Conservation (phyloP, 2,329 filamentous ascomycete species). For the Colletotrichum sp. region DNA sequence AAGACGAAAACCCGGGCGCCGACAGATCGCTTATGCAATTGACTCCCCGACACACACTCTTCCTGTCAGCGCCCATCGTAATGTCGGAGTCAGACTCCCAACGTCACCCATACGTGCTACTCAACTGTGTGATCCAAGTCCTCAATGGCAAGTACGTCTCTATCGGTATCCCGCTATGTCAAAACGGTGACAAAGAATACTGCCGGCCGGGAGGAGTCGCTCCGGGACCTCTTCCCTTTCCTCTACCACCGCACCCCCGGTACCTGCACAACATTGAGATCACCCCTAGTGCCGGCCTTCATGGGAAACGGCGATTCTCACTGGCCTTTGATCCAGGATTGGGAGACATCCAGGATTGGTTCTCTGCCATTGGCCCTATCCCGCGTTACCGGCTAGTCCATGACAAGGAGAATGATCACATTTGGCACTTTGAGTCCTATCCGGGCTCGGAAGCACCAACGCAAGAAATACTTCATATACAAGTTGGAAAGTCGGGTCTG, state of each 20-base stretch:
- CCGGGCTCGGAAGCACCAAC: neutral
- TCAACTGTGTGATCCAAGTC: neutral
- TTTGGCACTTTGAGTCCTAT: neutral
- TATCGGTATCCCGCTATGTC: neutral
- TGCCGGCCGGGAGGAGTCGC: neutral
- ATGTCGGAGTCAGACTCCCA: neutral
- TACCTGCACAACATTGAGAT: neutral
- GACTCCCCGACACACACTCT: neutral
- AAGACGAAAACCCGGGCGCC: neutral
- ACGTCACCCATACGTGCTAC: neutral
- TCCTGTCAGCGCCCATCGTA: neutral
- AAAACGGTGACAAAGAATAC: neutral
- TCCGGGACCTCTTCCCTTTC: neutral
- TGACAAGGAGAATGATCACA: accelerated
- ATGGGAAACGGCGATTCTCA: neutral
- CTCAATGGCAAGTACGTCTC: neutral
- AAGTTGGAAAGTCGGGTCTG: neutral
- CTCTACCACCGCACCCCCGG: neutral
- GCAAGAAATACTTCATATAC: neutral
- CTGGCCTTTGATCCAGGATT: neutral
- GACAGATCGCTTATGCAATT: neutral
- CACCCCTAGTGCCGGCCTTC: neutral
- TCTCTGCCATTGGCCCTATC: no score
- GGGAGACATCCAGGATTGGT: neutral
- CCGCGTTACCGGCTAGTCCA: neutral